These are phyloP conservation scores for Fusarium protoensiforme DNA, from an alignment of 2,329 filamentous ascomycete species.

Conservation along the genomic window DNA sequence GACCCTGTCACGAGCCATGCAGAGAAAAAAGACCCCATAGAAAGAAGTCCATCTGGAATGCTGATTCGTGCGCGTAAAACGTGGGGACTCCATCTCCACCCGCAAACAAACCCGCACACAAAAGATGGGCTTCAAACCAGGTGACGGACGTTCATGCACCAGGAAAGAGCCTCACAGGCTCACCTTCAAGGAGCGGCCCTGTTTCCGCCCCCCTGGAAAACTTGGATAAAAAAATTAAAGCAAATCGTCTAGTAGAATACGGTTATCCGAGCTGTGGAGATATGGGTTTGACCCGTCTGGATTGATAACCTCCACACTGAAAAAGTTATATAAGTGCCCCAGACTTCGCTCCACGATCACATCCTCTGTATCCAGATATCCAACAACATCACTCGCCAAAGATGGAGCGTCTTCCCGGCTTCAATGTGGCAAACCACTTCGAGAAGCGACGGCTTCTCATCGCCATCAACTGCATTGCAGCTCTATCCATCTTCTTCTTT, in stretches of 20 bases:
- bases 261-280: constrained; percentile 15
- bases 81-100: constrained; percentile 1
- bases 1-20: constrained; percentile 2
- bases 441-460: constrained; percentile 42
- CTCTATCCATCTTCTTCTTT: constrained; percentile 41
- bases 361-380: not conserved
- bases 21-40: constrained; percentile 7
- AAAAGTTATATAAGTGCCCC: constrained; percentile 20
- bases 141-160: not conserved
- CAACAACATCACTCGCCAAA: not conserved
- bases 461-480: constrained; percentile 37
- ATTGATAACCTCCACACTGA: constrained; percentile 7
- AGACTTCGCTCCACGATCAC: not conserved
- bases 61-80: constrained; percentile 28
- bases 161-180: constrained; percentile 15
- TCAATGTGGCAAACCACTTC: constrained; percentile 32
- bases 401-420: constrained; percentile 31
- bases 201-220: constrained; percentile 3
- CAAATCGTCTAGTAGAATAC: not conserved
- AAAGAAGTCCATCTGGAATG: not conserved
- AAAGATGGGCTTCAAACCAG: not conserved
- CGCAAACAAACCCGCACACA: not conserved
- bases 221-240: not conserved
- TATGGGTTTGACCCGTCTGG: not conserved
- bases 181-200: not conserved